Evolutionary conservation across 2,329 filamentous ascomycete genomes (phyloP), one percentile per base, ranked within the genome.

Genomic region (Colletotrichum godetiae): DNA sequence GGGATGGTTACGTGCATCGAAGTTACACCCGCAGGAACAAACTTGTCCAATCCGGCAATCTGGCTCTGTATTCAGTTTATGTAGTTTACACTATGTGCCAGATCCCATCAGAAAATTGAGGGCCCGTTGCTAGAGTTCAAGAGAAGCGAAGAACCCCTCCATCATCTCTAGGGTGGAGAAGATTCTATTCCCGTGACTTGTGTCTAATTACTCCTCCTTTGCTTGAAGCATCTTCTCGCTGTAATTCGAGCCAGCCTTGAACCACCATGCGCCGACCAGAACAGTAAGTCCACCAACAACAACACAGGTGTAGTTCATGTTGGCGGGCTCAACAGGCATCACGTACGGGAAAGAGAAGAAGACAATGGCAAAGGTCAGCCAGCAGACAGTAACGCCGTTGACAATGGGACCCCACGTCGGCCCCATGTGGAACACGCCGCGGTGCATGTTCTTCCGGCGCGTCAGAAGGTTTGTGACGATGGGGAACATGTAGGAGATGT

Each of bases 251-350:
- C 84, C 82, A 1, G 80, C 83, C 64, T 85, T 79, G n/a, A 85
- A 63, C 84, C 84, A 87, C 85, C 84, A 86, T 0, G 71, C 74
- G 2, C 82, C 80, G 11, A 87, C 78, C 1, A 83, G 57, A 8
- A 84, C 81, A 3, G 73, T n/a, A 31, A 80, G 64, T 0, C 79
- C 85, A 1, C 84, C 85, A 5, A 87, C 82, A 13, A 85, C 84
- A 0, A 85, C 84, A 60, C 86, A 87, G 1, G 86, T 87, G 74
- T 87, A 87, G 71, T 86, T 87, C 86, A 87, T 87, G 69, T 86
- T 87, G 31, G 74, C 72, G 1, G 76, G 76, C 37, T 76, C 77
- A 10, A 84, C 83, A 0, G 84, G 84, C 78, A 79, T 81, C 53
- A 80, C 77, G 65, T 84, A 86, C 0, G 84, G 85, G 75, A 86